Conservation (phyloP, 805 yeast genomes). For the Suhomyces sp. region DNA sequence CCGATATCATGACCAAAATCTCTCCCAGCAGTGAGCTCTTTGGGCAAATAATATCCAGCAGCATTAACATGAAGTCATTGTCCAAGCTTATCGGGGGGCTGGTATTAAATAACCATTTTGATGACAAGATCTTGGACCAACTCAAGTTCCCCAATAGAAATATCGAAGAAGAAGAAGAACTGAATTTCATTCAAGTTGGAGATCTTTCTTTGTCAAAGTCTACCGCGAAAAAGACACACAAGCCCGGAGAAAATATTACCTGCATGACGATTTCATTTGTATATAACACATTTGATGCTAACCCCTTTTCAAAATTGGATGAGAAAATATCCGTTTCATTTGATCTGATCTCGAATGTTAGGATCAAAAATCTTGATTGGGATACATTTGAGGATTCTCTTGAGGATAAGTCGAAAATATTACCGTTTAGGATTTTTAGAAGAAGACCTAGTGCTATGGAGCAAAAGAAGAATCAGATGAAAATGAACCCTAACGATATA, state of each 20-base stretch:
- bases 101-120: constrained; percentile 14
- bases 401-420: constrained; percentile 20
- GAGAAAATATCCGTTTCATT: constrained; percentile 26
- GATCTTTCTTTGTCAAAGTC: constrained; percentile 9
- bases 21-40: constrained; percentile 27
- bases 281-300: constrained; percentile 32
- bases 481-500: constrained; percentile 22
- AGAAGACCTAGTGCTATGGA: constrained; percentile 3
- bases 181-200: constrained; percentile 12
- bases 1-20: constrained; percentile 38
- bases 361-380: constrained; percentile 21
- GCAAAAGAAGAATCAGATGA: constrained; percentile 1
- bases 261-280: constrained; percentile 37
- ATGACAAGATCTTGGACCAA: constrained; percentile 7
- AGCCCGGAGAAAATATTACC: constrained; percentile 10
- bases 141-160: constrained; percentile 20
- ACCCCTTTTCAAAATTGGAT: constrained; percentile 26
- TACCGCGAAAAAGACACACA: neutral
- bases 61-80: constrained; percentile 10
- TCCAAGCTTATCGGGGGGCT: constrained; percentile 11
- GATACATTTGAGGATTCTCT: constrained; percentile 28
- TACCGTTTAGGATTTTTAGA: constrained; percentile 21
- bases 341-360: constrained; percentile 22
- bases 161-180: constrained; percentile 6
- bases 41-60: constrained; percentile 5